phyloP scores from a whole-genome alignment of 148 eudicot genomes.

The Hydrangea macrophylla region DNA sequence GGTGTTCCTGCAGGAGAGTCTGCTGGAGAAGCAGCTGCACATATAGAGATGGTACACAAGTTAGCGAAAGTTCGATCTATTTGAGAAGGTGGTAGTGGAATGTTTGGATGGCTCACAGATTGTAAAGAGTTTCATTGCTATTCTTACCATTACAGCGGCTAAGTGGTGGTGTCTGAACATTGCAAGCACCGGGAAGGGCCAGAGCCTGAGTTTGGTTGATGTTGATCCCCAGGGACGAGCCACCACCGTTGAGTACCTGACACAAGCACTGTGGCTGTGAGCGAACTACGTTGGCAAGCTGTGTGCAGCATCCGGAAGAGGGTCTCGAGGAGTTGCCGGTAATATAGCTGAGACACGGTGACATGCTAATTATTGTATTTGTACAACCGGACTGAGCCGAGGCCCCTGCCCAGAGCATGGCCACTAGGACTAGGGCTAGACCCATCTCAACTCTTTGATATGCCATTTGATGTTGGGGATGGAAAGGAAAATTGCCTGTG shows the following conservation, averaged over 20 bases:
- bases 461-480: slow-evolving; percentile 21
- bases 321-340: slow-evolving; percentile 38
- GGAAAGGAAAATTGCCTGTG: neutral
- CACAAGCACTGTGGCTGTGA: slow-evolving; percentile 45
- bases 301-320: slow-evolving; percentile 36
- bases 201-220: slow-evolving; percentile 45
- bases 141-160: slow-evolving; percentile 31
- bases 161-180: slow-evolving; percentile 34
- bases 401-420: slow-evolving; percentile 25
- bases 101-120: no score
- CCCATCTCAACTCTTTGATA: slow-evolving; percentile 9
- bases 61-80: no score
- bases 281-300: slow-evolving; percentile 33
- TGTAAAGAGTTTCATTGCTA: no score
- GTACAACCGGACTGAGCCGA: slow-evolving; percentile 39
- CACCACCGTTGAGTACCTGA: slow-evolving; percentile 35
- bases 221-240: slow-evolving; percentile 27
- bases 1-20: slow-evolving; percentile 36
- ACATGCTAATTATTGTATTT: slow-evolving; percentile 35
- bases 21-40: slow-evolving; percentile 35
- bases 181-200: slow-evolving; percentile 38
- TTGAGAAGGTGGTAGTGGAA: neutral
- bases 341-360: slow-evolving; percentile 45
- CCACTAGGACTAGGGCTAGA: slow-evolving; percentile 7
- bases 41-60: neutral